phyloP scores from a whole-genome alignment of 2,329 filamentous ascomycete genomes.

The Hypoxylon sp. region DNA sequence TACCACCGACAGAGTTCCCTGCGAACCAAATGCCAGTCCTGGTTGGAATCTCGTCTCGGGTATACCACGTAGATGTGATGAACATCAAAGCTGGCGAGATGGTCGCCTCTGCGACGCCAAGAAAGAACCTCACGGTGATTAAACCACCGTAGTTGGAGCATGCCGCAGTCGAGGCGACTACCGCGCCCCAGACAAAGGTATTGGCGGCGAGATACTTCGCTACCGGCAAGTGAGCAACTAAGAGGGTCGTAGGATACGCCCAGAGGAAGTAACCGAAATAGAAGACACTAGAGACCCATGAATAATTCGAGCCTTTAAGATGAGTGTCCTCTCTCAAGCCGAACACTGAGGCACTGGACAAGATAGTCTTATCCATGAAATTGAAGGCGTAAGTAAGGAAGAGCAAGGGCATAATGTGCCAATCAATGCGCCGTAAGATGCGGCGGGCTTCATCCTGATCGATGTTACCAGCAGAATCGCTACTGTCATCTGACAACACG shows the following conservation, averaged over 20 bases:
- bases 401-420: conserved; percentile 67
- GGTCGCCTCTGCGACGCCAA: conserved; percentile 69
- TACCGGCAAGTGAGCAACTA: conserved; percentile 63
- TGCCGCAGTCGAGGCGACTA: conserved; percentile 62
- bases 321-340: conserved; percentile 65
- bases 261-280: conserved; percentile 66
- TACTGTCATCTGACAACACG: conserved; percentile 1
- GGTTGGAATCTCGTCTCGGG: conserved; percentile 68
- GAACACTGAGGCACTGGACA: conserved; percentile 70
- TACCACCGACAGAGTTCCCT: conserved; percentile 63
- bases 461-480: conserved; percentile 3
- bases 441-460: conserved; percentile 44
- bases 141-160: conserved; percentile 66
- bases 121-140: conserved; percentile 65
- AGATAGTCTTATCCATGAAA: conserved; percentile 73
- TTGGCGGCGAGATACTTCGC: conserved; percentile 64
- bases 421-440: conserved; percentile 70
- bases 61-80: conserved; percentile 70
- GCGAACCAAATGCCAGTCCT: conserved; percentile 71
- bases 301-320: conserved; percentile 61
- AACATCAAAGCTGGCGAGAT: conserved; percentile 70
- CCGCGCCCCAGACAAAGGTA: conserved; percentile 65
- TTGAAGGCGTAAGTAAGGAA: conserved; percentile 72
- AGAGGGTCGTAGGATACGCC: conserved; percentile 64
- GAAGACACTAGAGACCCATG: conserved; percentile 63